A percentile compares a stretch with the other conserved stretches of the same genome.
Conservation (phyloP, 345 rosid species). For the Melaleuca quinquenervia region DNA sequence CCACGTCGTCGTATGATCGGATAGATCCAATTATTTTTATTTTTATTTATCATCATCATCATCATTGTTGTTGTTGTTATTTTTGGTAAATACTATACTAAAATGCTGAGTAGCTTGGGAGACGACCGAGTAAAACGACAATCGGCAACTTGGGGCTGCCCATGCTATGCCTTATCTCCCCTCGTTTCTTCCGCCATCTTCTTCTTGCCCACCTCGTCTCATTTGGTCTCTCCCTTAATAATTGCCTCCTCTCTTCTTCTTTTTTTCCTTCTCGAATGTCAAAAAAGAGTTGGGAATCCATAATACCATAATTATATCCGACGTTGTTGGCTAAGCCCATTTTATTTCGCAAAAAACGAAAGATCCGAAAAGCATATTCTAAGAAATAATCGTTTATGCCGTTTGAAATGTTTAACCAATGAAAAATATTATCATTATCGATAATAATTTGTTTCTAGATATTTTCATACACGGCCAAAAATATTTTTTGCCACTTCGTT, state of each 20-base stretch:
- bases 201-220: neutral
- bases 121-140: neutral
- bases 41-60: neutral
- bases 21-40: neutral
- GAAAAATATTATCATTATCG: fast-evolving
- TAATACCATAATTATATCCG: neutral
- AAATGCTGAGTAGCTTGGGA: neutral
- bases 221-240: neutral
- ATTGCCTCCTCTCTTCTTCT: neutral
- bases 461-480: neutral
- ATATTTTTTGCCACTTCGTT: no score
- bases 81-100: neutral
- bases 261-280: neutral
- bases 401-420: fast-evolving
- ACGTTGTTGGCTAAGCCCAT: no score
- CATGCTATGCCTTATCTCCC: neutral
- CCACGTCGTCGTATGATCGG: neutral
- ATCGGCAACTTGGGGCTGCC: neutral
- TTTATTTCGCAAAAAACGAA: no score
- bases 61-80: neutral
- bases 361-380: no score
- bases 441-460: neutral
- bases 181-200: neutral
- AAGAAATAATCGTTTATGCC: neutral
- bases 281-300: neutral